phyloP scores from a whole-genome alignment of 371 early-diverging fungal genomes.

The Saksenaea oblongispora region DNA sequence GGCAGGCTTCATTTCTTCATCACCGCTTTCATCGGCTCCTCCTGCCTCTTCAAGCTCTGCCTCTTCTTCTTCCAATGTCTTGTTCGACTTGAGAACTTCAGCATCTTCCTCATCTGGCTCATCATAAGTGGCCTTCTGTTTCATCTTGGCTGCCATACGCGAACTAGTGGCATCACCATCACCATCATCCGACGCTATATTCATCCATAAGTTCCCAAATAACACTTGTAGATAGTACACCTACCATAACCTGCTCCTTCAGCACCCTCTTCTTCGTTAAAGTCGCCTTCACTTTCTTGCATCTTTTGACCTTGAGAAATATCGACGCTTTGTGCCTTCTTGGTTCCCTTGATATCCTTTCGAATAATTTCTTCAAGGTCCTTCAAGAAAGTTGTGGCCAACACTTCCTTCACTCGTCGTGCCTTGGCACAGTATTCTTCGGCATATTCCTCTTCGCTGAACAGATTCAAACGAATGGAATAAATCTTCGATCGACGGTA shows the following conservation, averaged over 20 bases:
- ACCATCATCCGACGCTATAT: slow-evolving; percentile 55
- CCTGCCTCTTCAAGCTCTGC: slow-evolving; percentile 55
- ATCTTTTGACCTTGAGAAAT: slow-evolving; percentile 43
- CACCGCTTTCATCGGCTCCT: slow-evolving; percentile 53
- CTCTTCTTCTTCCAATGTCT: slow-evolving; percentile 54
- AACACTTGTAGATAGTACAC: not conserved
- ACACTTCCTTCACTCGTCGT: slow-evolving; percentile 67
- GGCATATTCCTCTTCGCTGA: slow-evolving; percentile 75
- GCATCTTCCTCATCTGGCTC: slow-evolving; percentile 79
- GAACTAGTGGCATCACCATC: slow-evolving; percentile 76
- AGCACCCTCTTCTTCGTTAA: slow-evolving; percentile 57
- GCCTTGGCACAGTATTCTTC: slow-evolving; percentile 78
- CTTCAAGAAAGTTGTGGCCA: slow-evolving; percentile 74
- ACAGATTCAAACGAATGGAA: slow-evolving; percentile 82
- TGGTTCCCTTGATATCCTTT: slow-evolving; percentile 63
- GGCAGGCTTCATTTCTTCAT: slow-evolving; percentile 54
- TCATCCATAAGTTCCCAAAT: not conserved
- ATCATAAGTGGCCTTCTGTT: slow-evolving; percentile 75
- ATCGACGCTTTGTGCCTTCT: slow-evolving; percentile 41
- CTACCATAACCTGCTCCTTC: slow-evolving; percentile 37
- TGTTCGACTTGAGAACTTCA: slow-evolving; percentile 52
- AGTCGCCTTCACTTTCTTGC: slow-evolving; percentile 23
- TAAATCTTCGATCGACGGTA: slow-evolving; percentile 69
- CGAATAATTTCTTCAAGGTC: slow-evolving; percentile 68
- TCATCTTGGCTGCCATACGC: slow-evolving; percentile 55